These are phyloP conservation scores for Pseudocercospora macadamiae DNA, from an alignment of 2,329 filamentous ascomycete genomes.

Conservation along the genomic window DNA sequence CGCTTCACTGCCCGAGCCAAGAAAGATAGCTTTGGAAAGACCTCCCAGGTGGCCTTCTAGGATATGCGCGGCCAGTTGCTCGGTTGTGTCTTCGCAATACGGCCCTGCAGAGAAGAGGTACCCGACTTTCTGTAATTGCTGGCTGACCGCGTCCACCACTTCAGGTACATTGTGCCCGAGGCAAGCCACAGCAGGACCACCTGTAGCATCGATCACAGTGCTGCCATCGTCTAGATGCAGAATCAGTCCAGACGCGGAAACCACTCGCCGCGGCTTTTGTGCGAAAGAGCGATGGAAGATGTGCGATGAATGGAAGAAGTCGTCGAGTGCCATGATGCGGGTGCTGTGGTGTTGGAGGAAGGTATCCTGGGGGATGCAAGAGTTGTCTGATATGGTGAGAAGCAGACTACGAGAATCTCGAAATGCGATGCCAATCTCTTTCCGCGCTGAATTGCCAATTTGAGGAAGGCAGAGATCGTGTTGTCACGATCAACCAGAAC, in stretches of 20 bases:
- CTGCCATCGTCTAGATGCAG: conserved; percentile 3
- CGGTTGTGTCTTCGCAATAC: conserved; percentile 39
- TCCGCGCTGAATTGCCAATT: too few species aligned
- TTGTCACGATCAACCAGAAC: too few species aligned
- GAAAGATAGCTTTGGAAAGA: conserved; percentile 18
- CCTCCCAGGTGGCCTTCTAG: conserved; percentile 42
- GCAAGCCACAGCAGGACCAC: conserved; percentile 2
- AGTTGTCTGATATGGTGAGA: too few species aligned
- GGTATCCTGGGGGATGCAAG: too few species aligned
- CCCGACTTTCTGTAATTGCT: not conserved
- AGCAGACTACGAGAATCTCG: too few species aligned
- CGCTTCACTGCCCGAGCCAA: conserved; percentile 40
- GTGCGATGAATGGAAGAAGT: conserved; percentile 5
- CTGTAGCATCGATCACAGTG: not conserved
- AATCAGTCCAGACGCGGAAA: not conserved
- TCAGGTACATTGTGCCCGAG: conserved; percentile 1
- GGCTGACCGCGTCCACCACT: not conserved
- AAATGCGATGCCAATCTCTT: too few species aligned
- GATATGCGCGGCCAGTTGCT: conserved; percentile 53
- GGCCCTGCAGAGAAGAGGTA: conserved; percentile 8
- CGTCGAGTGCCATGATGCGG: not conserved
- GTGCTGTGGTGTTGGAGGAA: too few species aligned
- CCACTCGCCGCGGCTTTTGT: not conserved
- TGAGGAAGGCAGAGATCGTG: too few species aligned
- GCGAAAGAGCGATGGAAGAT: conserved; percentile 2